Evolutionary conservation across 2,329 filamentous ascomycete genomes (phyloP).

Genomic region (Fusarium vanettenii): DNA sequence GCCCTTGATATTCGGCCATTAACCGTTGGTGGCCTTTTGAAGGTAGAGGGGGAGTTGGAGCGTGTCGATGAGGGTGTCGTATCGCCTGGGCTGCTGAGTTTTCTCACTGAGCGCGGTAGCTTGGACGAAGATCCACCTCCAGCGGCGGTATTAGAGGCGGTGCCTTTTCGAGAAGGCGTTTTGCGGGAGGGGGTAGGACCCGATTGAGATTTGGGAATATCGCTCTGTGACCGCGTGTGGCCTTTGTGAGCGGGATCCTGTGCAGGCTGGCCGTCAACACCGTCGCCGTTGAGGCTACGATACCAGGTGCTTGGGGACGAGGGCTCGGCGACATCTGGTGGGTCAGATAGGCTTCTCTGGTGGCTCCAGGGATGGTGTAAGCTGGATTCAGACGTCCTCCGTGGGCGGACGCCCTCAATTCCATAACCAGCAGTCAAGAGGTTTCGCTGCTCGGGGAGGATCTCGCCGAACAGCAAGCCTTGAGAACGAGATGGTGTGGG

Average conservation of each 20-base stretch:
- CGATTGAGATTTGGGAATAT: constrained; percentile 59
- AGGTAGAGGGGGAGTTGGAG: constrained; percentile 65
- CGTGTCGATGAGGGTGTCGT: constrained; percentile 65
- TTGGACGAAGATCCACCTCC: constrained; percentile 52
- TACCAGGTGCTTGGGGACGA: constrained; percentile 77
- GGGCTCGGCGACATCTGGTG: constrained; percentile 65
- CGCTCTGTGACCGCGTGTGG: constrained; percentile 69
- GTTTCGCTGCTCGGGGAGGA: constrained; percentile 70
- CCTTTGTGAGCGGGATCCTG: constrained; percentile 45
- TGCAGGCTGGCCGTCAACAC: constrained; percentile 29
- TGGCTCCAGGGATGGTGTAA: constrained; percentile 64
- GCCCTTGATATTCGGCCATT: constrained; percentile 55
- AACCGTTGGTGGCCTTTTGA: constrained; percentile 54
- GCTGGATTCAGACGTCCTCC: constrained; percentile 79
- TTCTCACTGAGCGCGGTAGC: constrained; percentile 60
- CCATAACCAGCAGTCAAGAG: constrained; percentile 68
- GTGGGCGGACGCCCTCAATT: constrained; percentile 63
- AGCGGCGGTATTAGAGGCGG: constrained; percentile 38
- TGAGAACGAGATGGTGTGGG: constrained; percentile 53
- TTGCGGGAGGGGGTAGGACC: constrained; percentile 48
- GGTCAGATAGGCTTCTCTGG: constrained; percentile 66
- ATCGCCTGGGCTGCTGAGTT: constrained; percentile 56
- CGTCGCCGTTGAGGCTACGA: constrained; percentile 50
- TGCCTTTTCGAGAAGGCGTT: constrained; percentile 42
- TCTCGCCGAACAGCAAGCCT: constrained; percentile 79